Percentiles rank a stretch among this genome's conserved stretches.
Evolutionary conservation across 2,329 filamentous ascomycete species (phyloP).

Genomic region (Aspergillus latus): DNA sequence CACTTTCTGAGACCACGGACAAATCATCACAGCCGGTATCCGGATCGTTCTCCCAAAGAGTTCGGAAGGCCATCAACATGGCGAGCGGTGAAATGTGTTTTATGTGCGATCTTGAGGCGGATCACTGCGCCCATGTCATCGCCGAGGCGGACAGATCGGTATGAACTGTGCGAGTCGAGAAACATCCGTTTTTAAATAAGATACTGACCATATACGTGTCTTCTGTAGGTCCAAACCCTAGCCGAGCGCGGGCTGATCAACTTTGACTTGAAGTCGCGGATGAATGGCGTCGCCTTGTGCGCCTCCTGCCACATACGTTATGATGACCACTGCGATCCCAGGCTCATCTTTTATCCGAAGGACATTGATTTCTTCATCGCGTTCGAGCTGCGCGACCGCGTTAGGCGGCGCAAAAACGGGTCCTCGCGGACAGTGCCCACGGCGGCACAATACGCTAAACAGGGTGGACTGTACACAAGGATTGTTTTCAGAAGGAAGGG

Average conservation of each 20-base stretch:
- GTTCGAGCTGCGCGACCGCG: neutral
- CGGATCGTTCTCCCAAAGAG: no score
- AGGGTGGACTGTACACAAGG: neutral
- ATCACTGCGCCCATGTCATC: no score
- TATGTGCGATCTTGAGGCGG: no score
- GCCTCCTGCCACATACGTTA: neutral
- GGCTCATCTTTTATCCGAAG: neutral
- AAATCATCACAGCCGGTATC: no score
- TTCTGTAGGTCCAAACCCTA: no score
- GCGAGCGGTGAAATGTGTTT: no score
- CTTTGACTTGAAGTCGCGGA: neutral
- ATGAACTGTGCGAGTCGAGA: no score
- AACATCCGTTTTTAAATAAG: no score
- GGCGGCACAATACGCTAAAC: neutral
- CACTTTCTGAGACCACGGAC: no score
- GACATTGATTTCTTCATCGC: neutral
- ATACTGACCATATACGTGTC: no score
- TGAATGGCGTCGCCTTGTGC: neutral
- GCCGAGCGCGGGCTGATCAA: neutral
- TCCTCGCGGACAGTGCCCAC: neutral
- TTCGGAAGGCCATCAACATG: no score
- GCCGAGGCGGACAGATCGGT: no score
- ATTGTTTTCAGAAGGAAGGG: neutral
- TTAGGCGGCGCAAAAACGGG: neutral
- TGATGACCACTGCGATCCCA: neutral